phyloP scores from a whole-genome alignment of 768 basidiomycete species.

The Mycena capillaripes region DNA sequence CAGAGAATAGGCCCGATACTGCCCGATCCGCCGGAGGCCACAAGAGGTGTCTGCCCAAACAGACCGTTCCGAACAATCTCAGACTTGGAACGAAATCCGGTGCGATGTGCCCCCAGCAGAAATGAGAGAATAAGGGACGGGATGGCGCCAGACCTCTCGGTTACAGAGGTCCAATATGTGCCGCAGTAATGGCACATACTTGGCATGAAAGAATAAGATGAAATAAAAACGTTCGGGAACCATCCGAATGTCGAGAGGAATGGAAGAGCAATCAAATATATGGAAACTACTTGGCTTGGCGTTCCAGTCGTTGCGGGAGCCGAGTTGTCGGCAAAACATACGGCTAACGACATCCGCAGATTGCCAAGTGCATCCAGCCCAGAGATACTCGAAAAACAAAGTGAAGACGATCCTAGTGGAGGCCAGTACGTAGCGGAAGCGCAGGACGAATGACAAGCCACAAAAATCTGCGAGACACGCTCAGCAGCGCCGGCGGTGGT shows the following conservation, averaged over 20 bases:
- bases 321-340: too few relatives aligned
- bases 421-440: background rate
- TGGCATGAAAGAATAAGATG: background rate
- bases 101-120: slow-evolving; percentile 8
- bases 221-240: background rate
- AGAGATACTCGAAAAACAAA: background rate
- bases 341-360: too few relatives aligned
- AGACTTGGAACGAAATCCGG: background rate
- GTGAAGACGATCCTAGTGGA: background rate
- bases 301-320: background rate
- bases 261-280: background rate
- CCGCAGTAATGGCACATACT: background rate
- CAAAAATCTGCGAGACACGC: background rate
- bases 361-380: background rate
- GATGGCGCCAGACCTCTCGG: slow-evolving; percentile 4
- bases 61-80: slow-evolving; percentile 19
- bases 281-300: slow-evolving; percentile 17
- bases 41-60: background rate
- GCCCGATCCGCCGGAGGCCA: background rate
- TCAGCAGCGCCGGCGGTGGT: background rate
- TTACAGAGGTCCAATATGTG: slow-evolving; percentile 9
- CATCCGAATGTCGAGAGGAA: slow-evolving; percentile 14
- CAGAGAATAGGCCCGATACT: background rate
- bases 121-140: slow-evolving; percentile 5
- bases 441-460: background rate